Percentiles rank a stretch among this genome's conserved stretches.
phyloP scores from a whole-genome alignment of 352 stramenopile species.

The Globisporangium nagaii region DNA sequence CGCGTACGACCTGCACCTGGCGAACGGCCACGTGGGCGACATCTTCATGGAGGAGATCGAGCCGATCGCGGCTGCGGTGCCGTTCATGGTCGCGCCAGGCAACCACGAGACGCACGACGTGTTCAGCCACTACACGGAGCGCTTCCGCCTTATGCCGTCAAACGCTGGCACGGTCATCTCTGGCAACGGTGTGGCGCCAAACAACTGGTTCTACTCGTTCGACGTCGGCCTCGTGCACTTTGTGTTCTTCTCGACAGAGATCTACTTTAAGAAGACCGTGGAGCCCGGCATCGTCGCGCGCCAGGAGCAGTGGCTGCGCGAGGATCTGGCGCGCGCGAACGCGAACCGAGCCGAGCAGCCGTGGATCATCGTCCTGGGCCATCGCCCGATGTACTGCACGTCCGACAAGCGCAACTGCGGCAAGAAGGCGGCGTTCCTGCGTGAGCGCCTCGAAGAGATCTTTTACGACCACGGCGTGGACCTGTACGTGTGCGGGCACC shows the following conservation, averaged over 20 bases:
- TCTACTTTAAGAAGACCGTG: slow-evolving; percentile 79
- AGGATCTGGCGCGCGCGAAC: slow-evolving; percentile 60
- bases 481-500: slow-evolving; percentile 85
- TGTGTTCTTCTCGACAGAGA: slow-evolving; percentile 80
- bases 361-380: slow-evolving; percentile 83
- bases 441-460: slow-evolving; percentile 65
- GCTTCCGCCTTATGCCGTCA: slow-evolving; percentile 81
- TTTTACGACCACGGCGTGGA: slow-evolving; percentile 81
- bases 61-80: slow-evolving; percentile 69
- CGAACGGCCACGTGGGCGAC: slow-evolving; percentile 74
- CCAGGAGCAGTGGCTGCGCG: slow-evolving; percentile 62
- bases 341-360: slow-evolving; percentile 54
- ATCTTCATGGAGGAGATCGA: slow-evolving; percentile 91
- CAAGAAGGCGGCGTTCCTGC: slow-evolving; percentile 52
- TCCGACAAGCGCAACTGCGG: slow-evolving; percentile 72
- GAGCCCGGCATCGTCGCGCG: slow-evolving; percentile 41
- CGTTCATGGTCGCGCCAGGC: slow-evolving; percentile 88
- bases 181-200: slow-evolving; percentile 50
- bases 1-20: slow-evolving; percentile 83
- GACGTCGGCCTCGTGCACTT: slow-evolving; percentile 87
- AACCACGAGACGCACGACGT: slow-evolving; percentile 89
- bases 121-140: slow-evolving; percentile 84
- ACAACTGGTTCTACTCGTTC: slow-evolving; percentile 90
- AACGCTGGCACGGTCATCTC: slow-evolving; percentile 58
- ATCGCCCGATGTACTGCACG: slow-evolving; percentile 87